A percentile compares a stretch with the other conserved stretches of the same genome.
These are phyloP conservation scores for Cicer bijugum DNA, from an alignment of 306 rosid genomes.

Conservation along the genomic window DNA sequence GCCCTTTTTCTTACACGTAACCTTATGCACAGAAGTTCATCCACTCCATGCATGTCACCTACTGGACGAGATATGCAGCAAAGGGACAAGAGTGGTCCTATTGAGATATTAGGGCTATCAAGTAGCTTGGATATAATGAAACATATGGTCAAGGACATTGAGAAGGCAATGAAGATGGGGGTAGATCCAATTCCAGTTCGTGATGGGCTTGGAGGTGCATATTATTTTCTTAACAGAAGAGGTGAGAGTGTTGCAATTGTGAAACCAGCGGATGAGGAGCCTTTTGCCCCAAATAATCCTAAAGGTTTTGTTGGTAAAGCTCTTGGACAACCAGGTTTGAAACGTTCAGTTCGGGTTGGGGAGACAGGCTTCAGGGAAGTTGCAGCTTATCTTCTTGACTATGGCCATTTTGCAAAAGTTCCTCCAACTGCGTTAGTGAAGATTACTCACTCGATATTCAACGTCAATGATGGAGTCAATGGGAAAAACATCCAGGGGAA, in stretches of 20 bases:
- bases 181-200: constrained; percentile 86
- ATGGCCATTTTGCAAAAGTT: constrained; percentile 83
- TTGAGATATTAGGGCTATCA: constrained; percentile 82
- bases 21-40: constrained; percentile 85
- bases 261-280: constrained; percentile 98
- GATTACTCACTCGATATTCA: constrained; percentile 93
- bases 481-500: constrained; percentile 64
- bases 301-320: constrained; percentile 96
- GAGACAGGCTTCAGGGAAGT: constrained; percentile 97
- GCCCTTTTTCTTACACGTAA: constrained; percentile 91
- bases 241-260: constrained; percentile 91
- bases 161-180: constrained; percentile 78
- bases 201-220: constrained; percentile 97
- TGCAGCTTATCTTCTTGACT: constrained; percentile 93
- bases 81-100: constrained; percentile 83
- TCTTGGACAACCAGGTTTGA: constrained; percentile 95
- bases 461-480: constrained; percentile 86
- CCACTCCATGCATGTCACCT: constrained; percentile 95
- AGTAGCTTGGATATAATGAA: constrained; percentile 53
- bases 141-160: constrained; percentile 66
- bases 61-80: constrained; percentile 87
- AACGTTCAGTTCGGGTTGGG: constrained; percentile 91
- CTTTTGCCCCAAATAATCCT: constrained; percentile 97
- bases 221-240: constrained; percentile 72
- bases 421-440: constrained; percentile 96